These are phyloP conservation scores for Ceratobasidium sp. DNA, from an alignment of 1,284 basidiomycete genomes.

Conservation along the genomic window DNA sequence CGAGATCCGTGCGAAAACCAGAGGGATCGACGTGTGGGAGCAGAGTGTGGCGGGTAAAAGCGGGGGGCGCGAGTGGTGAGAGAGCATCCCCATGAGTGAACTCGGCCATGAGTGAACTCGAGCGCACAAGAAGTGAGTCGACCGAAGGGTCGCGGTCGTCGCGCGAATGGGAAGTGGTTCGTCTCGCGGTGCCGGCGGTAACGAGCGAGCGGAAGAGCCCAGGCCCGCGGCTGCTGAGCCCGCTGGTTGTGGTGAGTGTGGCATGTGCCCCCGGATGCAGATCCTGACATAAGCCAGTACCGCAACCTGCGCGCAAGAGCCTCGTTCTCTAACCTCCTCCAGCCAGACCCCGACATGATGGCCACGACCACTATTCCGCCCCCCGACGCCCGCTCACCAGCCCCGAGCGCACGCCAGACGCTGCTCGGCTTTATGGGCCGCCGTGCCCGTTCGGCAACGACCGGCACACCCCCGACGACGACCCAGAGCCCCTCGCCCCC, in stretches of 20 bases:
- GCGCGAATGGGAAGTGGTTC: slow-evolving; percentile 31
- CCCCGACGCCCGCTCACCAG: slow-evolving; percentile 10
- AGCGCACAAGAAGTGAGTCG: slow-evolving; percentile 3
- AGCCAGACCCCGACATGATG: slow-evolving; percentile 30
- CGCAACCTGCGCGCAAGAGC: slow-evolving; percentile 30
- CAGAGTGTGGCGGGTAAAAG: slow-evolving; percentile 27
- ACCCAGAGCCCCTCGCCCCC: slow-evolving; percentile 10
- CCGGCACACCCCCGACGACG: slow-evolving; percentile 15
- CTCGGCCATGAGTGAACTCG: slow-evolving; percentile 22
- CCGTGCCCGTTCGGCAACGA: slow-evolving; percentile 45
- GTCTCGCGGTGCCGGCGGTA: background rate
- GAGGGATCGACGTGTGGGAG: slow-evolving; percentile 18
- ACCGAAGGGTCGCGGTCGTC: slow-evolving; percentile 19
- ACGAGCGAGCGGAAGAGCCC: slow-evolving; percentile 11
- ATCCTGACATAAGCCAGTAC: slow-evolving; percentile 31
- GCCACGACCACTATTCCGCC: slow-evolving; percentile 17
- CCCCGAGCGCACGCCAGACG: slow-evolving; percentile 41
- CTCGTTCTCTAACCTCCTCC: slow-evolving; percentile 40
- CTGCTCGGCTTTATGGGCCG: slow-evolving; percentile 46
- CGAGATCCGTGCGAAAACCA: slow-evolving; percentile 35
- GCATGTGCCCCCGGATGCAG: slow-evolving; percentile 37
- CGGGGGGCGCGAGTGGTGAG: background rate
- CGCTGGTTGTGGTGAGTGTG: slow-evolving; percentile 39
- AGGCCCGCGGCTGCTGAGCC: slow-evolving; percentile 21
- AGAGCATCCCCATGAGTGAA: slow-evolving; percentile 6